Percentiles rank a stretch among this genome's conserved stretches.
Conservation (phyloP, 2,329 filamentous ascomycete species). For the Nothomitra cinnamomea region DNA sequence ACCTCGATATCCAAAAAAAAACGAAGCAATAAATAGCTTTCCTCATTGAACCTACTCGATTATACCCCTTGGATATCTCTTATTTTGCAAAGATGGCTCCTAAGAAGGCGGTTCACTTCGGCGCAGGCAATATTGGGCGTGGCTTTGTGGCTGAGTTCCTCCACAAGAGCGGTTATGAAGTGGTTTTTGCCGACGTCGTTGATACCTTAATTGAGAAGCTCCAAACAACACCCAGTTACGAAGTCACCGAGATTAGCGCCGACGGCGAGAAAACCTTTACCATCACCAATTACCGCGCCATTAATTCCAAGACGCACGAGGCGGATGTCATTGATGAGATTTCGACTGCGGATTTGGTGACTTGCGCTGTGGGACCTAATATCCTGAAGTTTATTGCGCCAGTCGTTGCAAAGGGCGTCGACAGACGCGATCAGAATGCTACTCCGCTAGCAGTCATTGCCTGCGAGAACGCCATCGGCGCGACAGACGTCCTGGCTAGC, state of each 20-base stretch:
- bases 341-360: conserved; percentile 73
- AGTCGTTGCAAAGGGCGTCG: conserved; percentile 86
- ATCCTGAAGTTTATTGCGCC: conserved; percentile 94
- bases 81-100: conserved; percentile 19
- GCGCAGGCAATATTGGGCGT: conserved; percentile 66
- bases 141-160: conserved; percentile 85
- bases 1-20: too few species aligned
- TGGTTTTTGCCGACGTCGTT: conserved; percentile 91
- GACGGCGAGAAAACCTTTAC: conserved; percentile 65
- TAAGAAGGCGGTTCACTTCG: conserved; percentile 69
- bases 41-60: too few species aligned
- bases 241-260: conserved; percentile 79
- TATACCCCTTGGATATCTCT: neutral
- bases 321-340: conserved; percentile 71
- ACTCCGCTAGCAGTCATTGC: conserved; percentile 81
- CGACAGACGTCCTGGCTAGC: conserved; percentile 70
- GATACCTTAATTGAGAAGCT: conserved; percentile 65
- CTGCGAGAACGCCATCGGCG: conserved; percentile 94
- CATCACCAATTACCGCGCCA: conserved; percentile 90
- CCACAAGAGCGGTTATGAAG: conserved; percentile 86
- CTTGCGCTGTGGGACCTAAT: conserved; percentile 91
- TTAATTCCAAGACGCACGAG: conserved; percentile 85
- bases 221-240: conserved; percentile 61
- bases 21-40: too few species aligned
- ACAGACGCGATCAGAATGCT: conserved; percentile 43